Evolutionary conservation across 129 eudicot genomes (phyloP), one percentile per base, ranked within the genome.

Genomic region (Scalesia atractyloides): DNA sequence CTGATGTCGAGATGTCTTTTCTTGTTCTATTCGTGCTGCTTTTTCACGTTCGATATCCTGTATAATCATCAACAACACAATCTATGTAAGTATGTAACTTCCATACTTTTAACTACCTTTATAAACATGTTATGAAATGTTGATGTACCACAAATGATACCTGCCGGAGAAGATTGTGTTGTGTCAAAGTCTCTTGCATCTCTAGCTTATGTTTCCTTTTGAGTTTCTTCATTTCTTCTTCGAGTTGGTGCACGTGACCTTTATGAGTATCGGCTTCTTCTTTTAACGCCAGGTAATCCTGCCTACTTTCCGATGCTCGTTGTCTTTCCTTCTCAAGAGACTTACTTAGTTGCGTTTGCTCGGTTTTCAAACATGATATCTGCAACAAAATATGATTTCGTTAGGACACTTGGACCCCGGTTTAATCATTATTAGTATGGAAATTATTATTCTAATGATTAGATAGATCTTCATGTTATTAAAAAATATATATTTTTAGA

Each of bases 261-360:
- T 90, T 88, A 53, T 86, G 78, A 50, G 98, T 90, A 73, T 90
- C 97, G 46, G 96, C 86, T 86, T 90, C 96, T 72, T 94, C 98
- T 84, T 90, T 90, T 70, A 85, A 24, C 41, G 91, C 88, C 69
- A 94, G 85, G 74, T 82, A 90, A 64, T 94, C 98, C 77, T 87
- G 97, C 74, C 96, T 84, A 73, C 76, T 59, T 83, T 93, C 98
- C 18, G 97, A 88, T 19, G 96, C 97, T 49, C 74, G 81, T 57
- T 86, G 98, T 74, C 98, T 93, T 82, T 93, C 98, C 70, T 93
- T 93, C 64, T 93, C 97, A 49, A 93, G 92, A 62, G 97, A 90
- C 76, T 75, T 85, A 26, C 80, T 81, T 57, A 93, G 77, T 69
- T 87, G 98, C 6, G 89, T 87, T 92, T 90, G 96, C 80, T 90